Evolutionary conservation across 202 grass and related monocot genomes (phyloP).

Genomic region (Thinopyrum obtusiflorum): DNA sequence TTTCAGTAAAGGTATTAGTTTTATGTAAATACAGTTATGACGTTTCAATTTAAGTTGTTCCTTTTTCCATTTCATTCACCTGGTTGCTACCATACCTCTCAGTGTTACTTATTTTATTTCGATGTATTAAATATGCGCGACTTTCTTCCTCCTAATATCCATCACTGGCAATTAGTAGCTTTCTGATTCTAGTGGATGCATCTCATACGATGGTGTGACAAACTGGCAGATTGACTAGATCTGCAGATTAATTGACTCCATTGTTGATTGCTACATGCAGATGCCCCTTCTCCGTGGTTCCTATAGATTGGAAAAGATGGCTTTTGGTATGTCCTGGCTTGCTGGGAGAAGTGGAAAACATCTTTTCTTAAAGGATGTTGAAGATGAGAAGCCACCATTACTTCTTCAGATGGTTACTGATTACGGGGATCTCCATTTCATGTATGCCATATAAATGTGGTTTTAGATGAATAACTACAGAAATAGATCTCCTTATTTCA

Average conservation of each 20-base stretch:
- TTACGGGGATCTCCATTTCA: slow-evolving; percentile 63
- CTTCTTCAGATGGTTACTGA: slow-evolving; percentile 91
- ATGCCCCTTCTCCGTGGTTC: slow-evolving; percentile 72
- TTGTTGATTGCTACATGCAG: slow-evolving; percentile 40
- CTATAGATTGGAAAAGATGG: slow-evolving; percentile 69
- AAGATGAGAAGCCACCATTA: slow-evolving; percentile 80
- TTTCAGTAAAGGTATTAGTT: slow-evolving; percentile 1
- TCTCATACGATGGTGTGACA: neutral
- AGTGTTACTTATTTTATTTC: neutral
- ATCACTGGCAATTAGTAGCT: neutral
- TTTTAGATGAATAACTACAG: slow-evolving; percentile 2
- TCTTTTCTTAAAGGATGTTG: slow-evolving; percentile 68
- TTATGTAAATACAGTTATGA: neutral
- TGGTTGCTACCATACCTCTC: neutral
- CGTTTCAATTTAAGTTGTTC: neutral
- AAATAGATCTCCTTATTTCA: neutral
- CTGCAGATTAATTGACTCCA: neutral
- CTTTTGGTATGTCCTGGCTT: slow-evolving; percentile 65
- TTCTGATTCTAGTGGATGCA: neutral
- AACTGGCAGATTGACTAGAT: neutral
- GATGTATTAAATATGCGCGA: neutral
- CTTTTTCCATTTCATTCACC: neutral
- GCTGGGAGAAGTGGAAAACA: slow-evolving; percentile 82
- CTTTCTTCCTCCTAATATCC: slow-evolving; percentile 11
- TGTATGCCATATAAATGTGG: slow-evolving; percentile 46